Percentiles rank a stretch among this genome's conserved stretches.
phyloP scores from a whole-genome alignment of 2,329 filamentous ascomycete species.

The Gyromitra esculenta region DNA sequence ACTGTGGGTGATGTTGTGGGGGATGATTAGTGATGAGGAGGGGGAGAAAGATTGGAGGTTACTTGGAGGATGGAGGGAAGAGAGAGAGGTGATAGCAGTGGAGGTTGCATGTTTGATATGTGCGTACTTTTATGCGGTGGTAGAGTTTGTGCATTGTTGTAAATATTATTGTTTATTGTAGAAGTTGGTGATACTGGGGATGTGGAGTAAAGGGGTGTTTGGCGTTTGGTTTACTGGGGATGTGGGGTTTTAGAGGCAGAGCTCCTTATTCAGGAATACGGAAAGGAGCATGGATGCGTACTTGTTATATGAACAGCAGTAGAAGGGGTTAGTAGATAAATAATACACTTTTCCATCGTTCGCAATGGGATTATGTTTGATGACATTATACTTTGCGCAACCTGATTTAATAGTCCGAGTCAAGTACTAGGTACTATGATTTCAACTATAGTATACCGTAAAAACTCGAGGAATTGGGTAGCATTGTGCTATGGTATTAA shows the following conservation, averaged over 20 bases:
- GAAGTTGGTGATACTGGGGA: neutral
- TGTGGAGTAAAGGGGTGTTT: neutral
- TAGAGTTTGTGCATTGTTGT: conserved; percentile 41
- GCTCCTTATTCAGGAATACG: neutral
- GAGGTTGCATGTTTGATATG: conserved; percentile 14
- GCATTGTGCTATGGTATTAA: no score
- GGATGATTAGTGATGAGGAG: neutral
- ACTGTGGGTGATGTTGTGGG: conserved; percentile 22
- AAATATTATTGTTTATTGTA: conserved; percentile 37
- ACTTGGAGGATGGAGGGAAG: conserved; percentile 13
- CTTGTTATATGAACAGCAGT: no score
- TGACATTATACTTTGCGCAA: neutral
- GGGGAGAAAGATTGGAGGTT: conserved; percentile 43
- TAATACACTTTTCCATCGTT: no score
- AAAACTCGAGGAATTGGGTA: no score
- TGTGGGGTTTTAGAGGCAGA: neutral
- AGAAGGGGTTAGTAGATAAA: neutral
- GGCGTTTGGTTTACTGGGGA: neutral
- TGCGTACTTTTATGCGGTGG: conserved; percentile 38
- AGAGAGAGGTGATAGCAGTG: conserved; percentile 12
- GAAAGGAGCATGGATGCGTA: neutral
- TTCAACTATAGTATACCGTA: no score
- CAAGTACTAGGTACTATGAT: neutral
- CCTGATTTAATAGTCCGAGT: neutral
- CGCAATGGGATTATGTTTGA: neutral